A percentile compares a stretch with the other conserved stretches of the same genome.
phyloP scores from a whole-genome alignment of 2,329 filamentous ascomycete genomes.

The Alternaria novae-zelandiae region DNA sequence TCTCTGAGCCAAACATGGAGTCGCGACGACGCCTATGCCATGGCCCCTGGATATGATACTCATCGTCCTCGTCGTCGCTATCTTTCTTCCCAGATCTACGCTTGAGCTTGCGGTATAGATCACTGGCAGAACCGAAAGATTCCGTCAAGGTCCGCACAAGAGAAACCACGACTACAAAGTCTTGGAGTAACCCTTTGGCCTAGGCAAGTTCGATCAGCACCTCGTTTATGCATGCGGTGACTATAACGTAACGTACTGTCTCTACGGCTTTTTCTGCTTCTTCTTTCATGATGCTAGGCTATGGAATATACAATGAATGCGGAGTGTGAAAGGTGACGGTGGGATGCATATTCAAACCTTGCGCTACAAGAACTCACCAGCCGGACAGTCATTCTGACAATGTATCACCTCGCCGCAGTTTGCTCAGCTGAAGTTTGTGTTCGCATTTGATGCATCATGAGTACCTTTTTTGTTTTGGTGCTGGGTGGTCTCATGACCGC shows the following conservation, averaged over 20 bases:
- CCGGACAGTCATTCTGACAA: constrained; percentile 14
- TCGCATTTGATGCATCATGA: constrained; percentile 11
- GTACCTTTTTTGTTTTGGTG: constrained; percentile 3
- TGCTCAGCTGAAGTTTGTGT: constrained; percentile 15
- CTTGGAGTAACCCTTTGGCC: constrained; percentile 34
- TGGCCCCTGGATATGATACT: background rate
- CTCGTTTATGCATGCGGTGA: background rate
- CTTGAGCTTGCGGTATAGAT: constrained; percentile 41
- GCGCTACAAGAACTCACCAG: constrained; percentile 1
- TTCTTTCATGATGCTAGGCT: constrained; percentile 18
- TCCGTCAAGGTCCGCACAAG: constrained; percentile 38
- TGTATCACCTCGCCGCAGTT: constrained; percentile 1
- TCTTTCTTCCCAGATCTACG: constrained; percentile 20
- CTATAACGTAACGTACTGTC: constrained; percentile 7
- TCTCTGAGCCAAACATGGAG: constrained; percentile 21
- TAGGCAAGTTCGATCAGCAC: constrained; percentile 14
- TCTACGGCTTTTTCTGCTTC: constrained; percentile 24
- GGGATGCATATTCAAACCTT: constrained; percentile 5
- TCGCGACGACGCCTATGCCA: constrained; percentile 19
- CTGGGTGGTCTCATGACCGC: constrained; percentile 7
- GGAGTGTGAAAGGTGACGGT: background rate
- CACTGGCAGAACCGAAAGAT: constrained; percentile 37
- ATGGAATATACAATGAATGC: background rate
- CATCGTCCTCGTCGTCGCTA: constrained; percentile 20
- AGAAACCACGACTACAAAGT: constrained; percentile 38